phyloP scores from a whole-genome alignment of 345 rosid genomes.

The Physaria fendleri region DNA sequence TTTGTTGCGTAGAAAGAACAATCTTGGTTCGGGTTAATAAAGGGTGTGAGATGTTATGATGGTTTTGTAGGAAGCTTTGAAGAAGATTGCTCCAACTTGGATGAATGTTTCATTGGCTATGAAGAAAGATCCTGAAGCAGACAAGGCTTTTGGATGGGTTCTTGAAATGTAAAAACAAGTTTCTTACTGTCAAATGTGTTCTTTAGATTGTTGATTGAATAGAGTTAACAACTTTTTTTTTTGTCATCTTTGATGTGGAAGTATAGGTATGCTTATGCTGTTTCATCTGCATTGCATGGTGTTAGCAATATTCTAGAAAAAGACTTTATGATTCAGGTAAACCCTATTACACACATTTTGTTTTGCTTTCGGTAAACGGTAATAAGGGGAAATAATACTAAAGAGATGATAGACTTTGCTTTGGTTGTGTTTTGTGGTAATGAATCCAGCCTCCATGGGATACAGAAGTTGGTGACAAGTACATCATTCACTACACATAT shows the following conservation, averaged over 20 bases:
- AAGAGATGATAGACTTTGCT: neutral
- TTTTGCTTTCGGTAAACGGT: neutral
- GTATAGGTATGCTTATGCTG: slow-evolving; percentile 96
- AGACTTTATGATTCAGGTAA: slow-evolving; percentile 98
- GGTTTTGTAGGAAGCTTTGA: slow-evolving; percentile 55
- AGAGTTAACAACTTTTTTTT: neutral
- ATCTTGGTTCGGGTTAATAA: neutral
- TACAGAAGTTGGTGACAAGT: slow-evolving; percentile 71
- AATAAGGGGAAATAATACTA: neutral
- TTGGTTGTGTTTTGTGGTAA: slow-evolving; percentile 21
- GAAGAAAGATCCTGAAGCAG: slow-evolving; percentile 96
- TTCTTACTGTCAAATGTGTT: neutral
- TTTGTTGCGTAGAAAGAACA: neutral
- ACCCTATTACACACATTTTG: neutral
- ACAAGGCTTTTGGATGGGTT: slow-evolving; percentile 99
- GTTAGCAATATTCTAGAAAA: slow-evolving; percentile 77
- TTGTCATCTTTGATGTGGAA: slow-evolving; percentile 13
- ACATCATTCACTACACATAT: slow-evolving; percentile 90
- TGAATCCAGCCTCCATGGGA: slow-evolving; percentile 97
- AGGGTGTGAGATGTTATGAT: neutral
- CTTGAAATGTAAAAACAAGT: slow-evolving; percentile 68
- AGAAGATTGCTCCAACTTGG: slow-evolving; percentile 96
- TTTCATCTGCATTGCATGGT: slow-evolving; percentile 86
- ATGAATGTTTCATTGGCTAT: slow-evolving; percentile 97
- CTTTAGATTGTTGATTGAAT: neutral